Evolutionary conservation across 176 grass and related monocot species (phyloP).

Genomic region (Eleusine indica): DNA sequence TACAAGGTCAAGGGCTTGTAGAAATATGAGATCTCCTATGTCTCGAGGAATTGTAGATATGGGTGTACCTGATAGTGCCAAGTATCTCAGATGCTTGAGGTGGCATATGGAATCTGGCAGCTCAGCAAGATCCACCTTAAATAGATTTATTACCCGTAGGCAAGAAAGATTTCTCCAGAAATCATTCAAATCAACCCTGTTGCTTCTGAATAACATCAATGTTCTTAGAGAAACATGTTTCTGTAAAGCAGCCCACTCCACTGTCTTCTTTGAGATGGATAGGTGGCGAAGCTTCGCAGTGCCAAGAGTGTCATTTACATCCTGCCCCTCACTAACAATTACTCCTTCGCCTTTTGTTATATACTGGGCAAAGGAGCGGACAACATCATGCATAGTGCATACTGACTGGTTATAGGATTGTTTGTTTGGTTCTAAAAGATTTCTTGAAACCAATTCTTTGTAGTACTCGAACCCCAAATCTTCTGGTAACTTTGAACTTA

Average conservation of each 20-base stretch:
- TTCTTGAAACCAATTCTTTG: conserved; percentile 28
- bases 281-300: neutral
- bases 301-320: no score
- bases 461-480: conserved; percentile 13
- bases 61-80: neutral
- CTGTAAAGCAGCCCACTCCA: neutral
- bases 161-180: neutral
- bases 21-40: conserved; percentile 32
- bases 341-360: neutral
- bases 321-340: neutral
- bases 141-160: neutral
- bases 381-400: conserved; percentile 38
- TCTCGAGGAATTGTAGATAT: conserved; percentile 8
- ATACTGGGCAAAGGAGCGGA: conserved; percentile 18
- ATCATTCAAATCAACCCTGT: neutral
- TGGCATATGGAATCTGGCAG: conserved; percentile 15
- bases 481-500: neutral
- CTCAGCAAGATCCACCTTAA: neutral
- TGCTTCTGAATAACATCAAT: conserved; percentile 29
- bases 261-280: conserved; percentile 9
- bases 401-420: accelerated
- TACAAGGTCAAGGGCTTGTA: neutral
- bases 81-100: conserved; percentile 36
- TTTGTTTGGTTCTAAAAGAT: neutral
- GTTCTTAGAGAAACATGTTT: neutral